Evolutionary conservation across 768 basidiomycete genomes (phyloP).

Genomic region (Mrakia gelida): DNA sequence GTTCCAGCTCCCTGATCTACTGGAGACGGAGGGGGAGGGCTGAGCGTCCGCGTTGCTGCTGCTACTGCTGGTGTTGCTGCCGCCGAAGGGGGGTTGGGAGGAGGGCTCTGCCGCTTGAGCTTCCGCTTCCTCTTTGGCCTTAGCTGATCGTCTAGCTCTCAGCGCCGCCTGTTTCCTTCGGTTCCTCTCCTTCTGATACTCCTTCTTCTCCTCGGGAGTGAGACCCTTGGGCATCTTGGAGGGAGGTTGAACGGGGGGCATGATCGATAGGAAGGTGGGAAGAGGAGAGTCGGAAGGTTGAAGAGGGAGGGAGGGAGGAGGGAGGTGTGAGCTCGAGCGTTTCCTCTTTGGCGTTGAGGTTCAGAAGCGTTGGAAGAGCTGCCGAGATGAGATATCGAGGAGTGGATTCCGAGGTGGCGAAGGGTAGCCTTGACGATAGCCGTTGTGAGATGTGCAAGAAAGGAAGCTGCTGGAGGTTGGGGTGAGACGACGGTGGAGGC

Average conservation of each 20-base stretch:
- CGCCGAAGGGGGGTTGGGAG: neutral
- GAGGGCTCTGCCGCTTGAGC: neutral
- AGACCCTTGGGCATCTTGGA: neutral
- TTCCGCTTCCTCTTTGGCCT: neutral
- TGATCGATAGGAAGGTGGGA: neutral
- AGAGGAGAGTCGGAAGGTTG: neutral
- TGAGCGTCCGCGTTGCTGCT: neutral
- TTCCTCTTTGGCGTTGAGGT: too few relatives aligned
- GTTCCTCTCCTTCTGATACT: conserved; percentile 1
- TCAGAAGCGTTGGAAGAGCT: too few relatives aligned
- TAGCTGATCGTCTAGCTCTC: neutral
- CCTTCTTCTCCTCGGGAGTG: neutral
- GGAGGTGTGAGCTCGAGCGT: too few relatives aligned
- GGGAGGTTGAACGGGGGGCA: neutral
- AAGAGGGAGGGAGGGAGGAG: neutral
- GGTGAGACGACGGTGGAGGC: too few relatives aligned
- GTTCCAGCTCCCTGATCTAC: neutral
- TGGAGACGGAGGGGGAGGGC: neutral
- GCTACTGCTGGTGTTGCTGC: neutral
- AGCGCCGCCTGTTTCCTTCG: neutral
- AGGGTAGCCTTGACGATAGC: too few relatives aligned
- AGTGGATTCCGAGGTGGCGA: too few relatives aligned
- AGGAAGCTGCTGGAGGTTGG: too few relatives aligned
- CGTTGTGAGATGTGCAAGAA: too few relatives aligned
- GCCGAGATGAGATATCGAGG: too few relatives aligned